Conservation (phyloP, 345 rosid genomes). For the Gynandropsis gynandra region DNA sequence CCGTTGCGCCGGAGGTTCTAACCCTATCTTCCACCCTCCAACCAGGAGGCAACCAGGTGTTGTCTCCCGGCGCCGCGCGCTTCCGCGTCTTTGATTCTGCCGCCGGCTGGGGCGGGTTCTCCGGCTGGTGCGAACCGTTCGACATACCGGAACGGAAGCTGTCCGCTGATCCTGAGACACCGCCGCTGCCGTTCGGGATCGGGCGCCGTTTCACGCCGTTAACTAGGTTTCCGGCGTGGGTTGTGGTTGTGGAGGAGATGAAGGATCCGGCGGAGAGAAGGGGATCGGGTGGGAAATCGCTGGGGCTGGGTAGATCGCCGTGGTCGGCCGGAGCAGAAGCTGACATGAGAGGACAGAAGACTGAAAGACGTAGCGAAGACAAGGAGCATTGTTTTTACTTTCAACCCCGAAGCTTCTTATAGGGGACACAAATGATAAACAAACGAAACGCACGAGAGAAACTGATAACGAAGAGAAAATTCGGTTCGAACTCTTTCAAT, state of each 20-base stretch:
- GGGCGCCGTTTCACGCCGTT: slow-evolving; percentile 9
- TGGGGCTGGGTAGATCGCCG: slow-evolving; percentile 16
- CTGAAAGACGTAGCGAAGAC: too few species aligned
- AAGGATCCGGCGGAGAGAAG: slow-evolving; percentile 39
- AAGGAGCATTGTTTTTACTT: too few species aligned
- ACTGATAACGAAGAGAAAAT: too few species aligned
- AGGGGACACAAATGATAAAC: too few species aligned
- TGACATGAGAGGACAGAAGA: slow-evolving; percentile 13
- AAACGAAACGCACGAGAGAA: too few species aligned
- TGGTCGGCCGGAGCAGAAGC: slow-evolving; percentile 3
- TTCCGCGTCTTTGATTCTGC: slow-evolving; percentile 22
- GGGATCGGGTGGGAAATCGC: slow-evolving; percentile 32
- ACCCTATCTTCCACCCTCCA: slow-evolving; percentile 74
- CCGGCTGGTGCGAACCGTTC: slow-evolving; percentile 19
- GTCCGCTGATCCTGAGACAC: slow-evolving; percentile 3
- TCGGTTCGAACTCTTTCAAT: too few species aligned
- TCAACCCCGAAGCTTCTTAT: too few species aligned
- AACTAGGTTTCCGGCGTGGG: slow-evolving; percentile 21
- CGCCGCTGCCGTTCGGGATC: slow-evolving; percentile 2
- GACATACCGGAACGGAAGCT: background rate
- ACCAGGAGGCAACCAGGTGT: slow-evolving; percentile 56
- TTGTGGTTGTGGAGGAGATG: slow-evolving; percentile 24
- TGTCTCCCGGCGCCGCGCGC: slow-evolving; percentile 23
- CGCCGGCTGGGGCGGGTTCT: slow-evolving; percentile 3
- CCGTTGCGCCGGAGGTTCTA: slow-evolving; percentile 63